Evolutionary conservation across 1,284 basidiomycete genomes (phyloP).

Genomic region (Cryptococcus sp.): DNA sequence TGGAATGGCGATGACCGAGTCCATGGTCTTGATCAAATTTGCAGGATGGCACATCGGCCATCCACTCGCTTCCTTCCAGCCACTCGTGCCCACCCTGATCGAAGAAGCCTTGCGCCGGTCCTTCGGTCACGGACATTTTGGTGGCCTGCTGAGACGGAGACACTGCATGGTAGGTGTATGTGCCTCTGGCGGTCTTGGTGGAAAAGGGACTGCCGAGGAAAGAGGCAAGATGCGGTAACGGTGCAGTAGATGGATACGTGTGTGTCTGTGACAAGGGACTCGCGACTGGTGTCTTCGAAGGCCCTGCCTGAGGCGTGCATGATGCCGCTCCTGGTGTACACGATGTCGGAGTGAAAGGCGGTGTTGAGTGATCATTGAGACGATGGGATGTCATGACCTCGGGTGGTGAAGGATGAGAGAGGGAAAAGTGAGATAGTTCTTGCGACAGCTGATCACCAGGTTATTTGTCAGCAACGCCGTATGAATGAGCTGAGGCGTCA

Average conservation of each 20-base stretch:
- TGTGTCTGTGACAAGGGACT: slow-evolving; percentile 10
- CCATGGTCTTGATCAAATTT: slow-evolving; percentile 3
- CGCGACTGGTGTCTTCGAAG: slow-evolving; percentile 12
- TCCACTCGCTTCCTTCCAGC: slow-evolving; percentile 30
- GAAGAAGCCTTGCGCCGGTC: slow-evolving; percentile 7
- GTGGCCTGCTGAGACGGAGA: slow-evolving; percentile 12
- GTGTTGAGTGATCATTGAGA: background rate
- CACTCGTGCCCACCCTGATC: slow-evolving; percentile 19
- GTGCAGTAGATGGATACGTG: slow-evolving; percentile 36
- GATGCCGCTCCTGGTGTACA: slow-evolving; percentile 2
- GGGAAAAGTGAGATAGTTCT: slow-evolving; percentile 42
- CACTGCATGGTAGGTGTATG: slow-evolving; percentile 15
- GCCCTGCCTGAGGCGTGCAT: slow-evolving; percentile 17
- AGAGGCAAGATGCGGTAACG: slow-evolving; percentile 36
- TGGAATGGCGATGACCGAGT: background rate
- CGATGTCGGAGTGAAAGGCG: slow-evolving; percentile 3
- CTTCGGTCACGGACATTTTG: slow-evolving; percentile 10
- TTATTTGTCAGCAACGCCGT: too few relatives aligned
- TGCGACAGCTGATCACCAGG: slow-evolving; percentile 34
- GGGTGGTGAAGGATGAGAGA: slow-evolving; percentile 30
- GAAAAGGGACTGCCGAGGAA: slow-evolving; percentile 46
- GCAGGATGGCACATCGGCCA: slow-evolving; percentile 14
- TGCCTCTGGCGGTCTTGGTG: slow-evolving; percentile 24
- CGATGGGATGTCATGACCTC: slow-evolving; percentile 4
- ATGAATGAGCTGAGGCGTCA: background rate